These are phyloP conservation scores for Pisolithus marmoratus DNA, from an alignment of 768 basidiomycete genomes.

Conservation along the genomic window DNA sequence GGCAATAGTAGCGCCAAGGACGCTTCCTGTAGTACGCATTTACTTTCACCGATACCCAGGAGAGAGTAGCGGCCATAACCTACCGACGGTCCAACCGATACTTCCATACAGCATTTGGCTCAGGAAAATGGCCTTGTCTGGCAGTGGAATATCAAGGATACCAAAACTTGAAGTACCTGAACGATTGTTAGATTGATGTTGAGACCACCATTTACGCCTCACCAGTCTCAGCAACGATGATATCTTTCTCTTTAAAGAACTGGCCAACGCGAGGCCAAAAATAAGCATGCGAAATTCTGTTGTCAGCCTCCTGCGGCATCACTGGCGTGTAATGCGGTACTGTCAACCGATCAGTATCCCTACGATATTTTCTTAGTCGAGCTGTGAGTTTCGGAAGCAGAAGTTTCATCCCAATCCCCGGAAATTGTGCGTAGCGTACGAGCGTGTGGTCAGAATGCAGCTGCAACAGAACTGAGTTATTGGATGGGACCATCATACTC, in stretches of 20 bases:
- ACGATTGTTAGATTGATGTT: not conserved
- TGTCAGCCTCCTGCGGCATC: constrained; percentile 45
- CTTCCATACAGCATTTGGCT: constrained; percentile 87
- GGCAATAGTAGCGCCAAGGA: constrained; percentile 77
- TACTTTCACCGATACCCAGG: not conserved
- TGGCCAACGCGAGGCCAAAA: constrained; percentile 76
- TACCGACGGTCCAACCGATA: constrained; percentile 85
- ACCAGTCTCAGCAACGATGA: constrained; percentile 88
- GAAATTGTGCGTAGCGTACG: constrained; percentile 59
- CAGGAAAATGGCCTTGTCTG: constrained; percentile 58
- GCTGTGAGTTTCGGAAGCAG: constrained; percentile 69
- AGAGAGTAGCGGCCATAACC: constrained; percentile 11
- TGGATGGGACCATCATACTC: not conserved
- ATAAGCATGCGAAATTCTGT: constrained; percentile 67
- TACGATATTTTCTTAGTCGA: constrained; percentile 39
- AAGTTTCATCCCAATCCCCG: constrained; percentile 68
- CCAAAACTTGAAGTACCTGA: constrained; percentile 79
- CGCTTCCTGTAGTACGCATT: constrained; percentile 37
- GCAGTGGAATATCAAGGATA: constrained; percentile 73
- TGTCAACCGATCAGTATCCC: constrained; percentile 34
- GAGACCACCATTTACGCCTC: not conserved
- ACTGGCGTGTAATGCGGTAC: constrained; percentile 39
- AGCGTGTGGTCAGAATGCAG: constrained; percentile 71
- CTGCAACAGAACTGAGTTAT: constrained; percentile 30
- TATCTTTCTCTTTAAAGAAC: constrained; percentile 69